These are phyloP conservation scores for Phlebiopsis gigantea DNA, from an alignment of 768 basidiomycete species.

Conservation along the genomic window DNA sequence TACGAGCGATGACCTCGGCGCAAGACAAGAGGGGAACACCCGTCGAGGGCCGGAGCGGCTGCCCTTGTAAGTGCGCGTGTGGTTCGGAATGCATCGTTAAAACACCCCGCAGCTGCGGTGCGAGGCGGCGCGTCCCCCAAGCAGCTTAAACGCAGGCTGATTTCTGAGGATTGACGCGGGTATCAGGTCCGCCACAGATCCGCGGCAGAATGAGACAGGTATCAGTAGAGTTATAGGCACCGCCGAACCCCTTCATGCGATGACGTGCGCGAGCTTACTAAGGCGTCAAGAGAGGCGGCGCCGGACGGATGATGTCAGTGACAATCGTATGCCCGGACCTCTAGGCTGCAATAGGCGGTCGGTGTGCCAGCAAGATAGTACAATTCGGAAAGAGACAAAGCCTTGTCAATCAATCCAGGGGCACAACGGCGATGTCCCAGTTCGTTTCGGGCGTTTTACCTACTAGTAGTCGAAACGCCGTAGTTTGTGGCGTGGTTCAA, in stretches of 20 bases:
- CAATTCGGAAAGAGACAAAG: background rate
- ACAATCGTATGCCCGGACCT: background rate
- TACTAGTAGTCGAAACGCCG: background rate
- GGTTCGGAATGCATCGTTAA: no score
- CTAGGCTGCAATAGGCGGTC: background rate
- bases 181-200: background rate
- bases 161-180: background rate
- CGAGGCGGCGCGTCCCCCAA: background rate
- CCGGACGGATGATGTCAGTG: background rate
- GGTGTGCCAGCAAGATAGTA: background rate
- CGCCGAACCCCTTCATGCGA: no score
- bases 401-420: background rate
- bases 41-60: no score
- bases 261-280: background rate
- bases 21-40: background rate
- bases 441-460: background rate
- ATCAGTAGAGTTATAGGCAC: background rate
- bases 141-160: background rate
- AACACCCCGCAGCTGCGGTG: background rate
- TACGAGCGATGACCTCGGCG: background rate
- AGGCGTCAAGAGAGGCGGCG: background rate
- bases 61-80: no score
- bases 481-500: background rate
- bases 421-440: background rate
- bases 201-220: background rate